Evolutionary conservation across 352 stramenopile genomes (phyloP).

Genomic region (Phytophthora vignae): DNA sequence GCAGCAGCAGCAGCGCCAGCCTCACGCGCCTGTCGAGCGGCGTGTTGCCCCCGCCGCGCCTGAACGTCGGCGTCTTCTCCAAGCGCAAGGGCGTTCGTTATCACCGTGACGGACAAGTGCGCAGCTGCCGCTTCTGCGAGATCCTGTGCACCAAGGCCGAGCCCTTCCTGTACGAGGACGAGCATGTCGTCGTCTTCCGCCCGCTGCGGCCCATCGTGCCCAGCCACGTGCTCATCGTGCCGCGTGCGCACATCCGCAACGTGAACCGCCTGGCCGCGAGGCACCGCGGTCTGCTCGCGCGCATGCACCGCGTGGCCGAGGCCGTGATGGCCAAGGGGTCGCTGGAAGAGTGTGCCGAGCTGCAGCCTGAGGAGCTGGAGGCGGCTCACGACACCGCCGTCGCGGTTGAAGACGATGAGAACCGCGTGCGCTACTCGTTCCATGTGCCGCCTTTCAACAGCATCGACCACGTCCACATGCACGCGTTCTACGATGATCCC

Average conservation of each 20-base stretch:
- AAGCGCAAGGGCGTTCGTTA: conserved; percentile 82
- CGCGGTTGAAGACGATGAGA: conserved; percentile 1
- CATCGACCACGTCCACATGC: conserved; percentile 91
- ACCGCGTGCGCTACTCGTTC: conserved; percentile 65
- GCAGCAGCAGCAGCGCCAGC: conserved; percentile 26
- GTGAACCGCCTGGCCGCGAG: conserved; percentile 64
- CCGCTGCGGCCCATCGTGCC: conserved; percentile 72
- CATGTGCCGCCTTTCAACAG: conserved; percentile 83
- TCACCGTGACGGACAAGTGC: conserved; percentile 58
- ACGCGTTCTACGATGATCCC: conserved; percentile 67
- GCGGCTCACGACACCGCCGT: neutral
- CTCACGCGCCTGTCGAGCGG: conserved; percentile 28
- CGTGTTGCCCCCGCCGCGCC: conserved; percentile 29
- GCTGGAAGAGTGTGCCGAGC: conserved; percentile 7
- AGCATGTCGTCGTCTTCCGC: conserved; percentile 80
- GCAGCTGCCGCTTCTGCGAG: conserved; percentile 84
- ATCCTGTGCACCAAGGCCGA: conserved; percentile 69
- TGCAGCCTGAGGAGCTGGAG: conserved; percentile 14
- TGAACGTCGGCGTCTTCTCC: conserved; percentile 57
- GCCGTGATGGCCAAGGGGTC: conserved; percentile 42
- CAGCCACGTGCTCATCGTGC: conserved; percentile 85
- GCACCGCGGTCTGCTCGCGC: conserved; percentile 62
- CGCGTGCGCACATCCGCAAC: conserved; percentile 81
- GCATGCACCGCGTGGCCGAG: conserved; percentile 72
- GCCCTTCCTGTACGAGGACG: conserved; percentile 82